Percentiles rank a stretch among this genome's conserved stretches.
Conservation (phyloP, 2,329 filamentous ascomycete species). For the Cladorrhinum sp. region DNA sequence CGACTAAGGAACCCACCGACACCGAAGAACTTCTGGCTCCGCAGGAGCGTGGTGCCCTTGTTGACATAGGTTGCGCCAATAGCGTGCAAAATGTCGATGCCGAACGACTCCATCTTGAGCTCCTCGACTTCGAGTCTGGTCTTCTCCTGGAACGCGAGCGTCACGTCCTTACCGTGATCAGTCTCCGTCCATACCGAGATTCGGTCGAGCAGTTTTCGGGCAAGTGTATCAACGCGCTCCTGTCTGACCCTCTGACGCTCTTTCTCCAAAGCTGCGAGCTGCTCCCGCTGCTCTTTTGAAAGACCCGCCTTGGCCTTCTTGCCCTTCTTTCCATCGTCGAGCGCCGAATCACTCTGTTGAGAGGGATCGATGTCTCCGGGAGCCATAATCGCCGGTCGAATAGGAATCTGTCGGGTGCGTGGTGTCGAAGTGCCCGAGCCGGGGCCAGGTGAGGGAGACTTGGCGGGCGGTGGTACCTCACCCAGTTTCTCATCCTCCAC, state of each 20-base stretch:
- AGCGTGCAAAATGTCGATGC: slow-evolving; percentile 91
- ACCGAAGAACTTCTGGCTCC: slow-evolving; percentile 94
- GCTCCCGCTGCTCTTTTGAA: slow-evolving; percentile 88
- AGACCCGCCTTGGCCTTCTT: slow-evolving; percentile 82
- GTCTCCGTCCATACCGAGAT: slow-evolving; percentile 97
- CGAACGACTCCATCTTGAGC: slow-evolving; percentile 98
- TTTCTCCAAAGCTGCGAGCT: slow-evolving; percentile 81
- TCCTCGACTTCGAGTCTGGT: slow-evolving; percentile 94
- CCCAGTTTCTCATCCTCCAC: slow-evolving; percentile 18
- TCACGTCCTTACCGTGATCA: slow-evolving; percentile 82
- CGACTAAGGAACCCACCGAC: slow-evolving; percentile 93
- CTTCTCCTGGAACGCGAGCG: slow-evolving; percentile 87
- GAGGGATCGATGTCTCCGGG: not conserved
- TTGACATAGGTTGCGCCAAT: slow-evolving; percentile 87
- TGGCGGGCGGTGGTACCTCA: slow-evolving; percentile 19
- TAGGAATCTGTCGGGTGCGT: slow-evolving; percentile 55
- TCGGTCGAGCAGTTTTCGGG: slow-evolving; percentile 81
- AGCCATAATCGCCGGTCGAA: slow-evolving; percentile 76
- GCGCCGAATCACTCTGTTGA: slow-evolving; percentile 58
- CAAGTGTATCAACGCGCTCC: slow-evolving; percentile 78
- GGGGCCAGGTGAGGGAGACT: slow-evolving; percentile 36
- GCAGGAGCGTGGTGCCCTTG: slow-evolving; percentile 83
- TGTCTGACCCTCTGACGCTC: slow-evolving; percentile 82
- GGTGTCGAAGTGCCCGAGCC: slow-evolving; percentile 40
- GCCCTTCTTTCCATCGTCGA: slow-evolving; percentile 71